Percentiles rank a stretch among this genome's conserved stretches.
Conservation (phyloP, 495 filamentous ascomycete species). For the Lasiosphaeriaceae sp. region DNA sequence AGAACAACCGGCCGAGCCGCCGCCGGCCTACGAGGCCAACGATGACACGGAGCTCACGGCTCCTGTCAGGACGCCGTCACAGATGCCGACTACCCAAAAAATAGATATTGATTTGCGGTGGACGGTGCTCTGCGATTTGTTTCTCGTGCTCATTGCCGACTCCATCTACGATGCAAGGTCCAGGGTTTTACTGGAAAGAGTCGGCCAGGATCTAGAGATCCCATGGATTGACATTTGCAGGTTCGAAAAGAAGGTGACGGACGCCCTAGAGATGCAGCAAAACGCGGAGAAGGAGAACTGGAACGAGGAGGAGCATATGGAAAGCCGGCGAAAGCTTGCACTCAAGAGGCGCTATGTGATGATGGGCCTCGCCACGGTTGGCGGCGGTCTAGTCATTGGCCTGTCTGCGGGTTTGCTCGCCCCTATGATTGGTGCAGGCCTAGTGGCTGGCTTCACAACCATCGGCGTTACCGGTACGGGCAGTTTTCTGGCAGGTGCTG, state of each 20-base stretch:
- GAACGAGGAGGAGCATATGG: conserved; percentile 95
- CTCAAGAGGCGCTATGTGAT: conserved; percentile 81
- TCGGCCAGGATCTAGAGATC: conserved; percentile 73
- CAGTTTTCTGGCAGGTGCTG: conserved; percentile 85
- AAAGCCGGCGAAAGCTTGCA: conserved; percentile 73
- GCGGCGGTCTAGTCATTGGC: conserved; percentile 92
- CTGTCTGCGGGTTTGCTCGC: conserved; percentile 89
- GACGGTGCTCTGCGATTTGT: conserved; percentile 96
- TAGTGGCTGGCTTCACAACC: conserved; percentile 91
- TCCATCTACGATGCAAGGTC: conserved; percentile 90
- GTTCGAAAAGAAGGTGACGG: conserved; percentile 96
- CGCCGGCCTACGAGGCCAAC: conserved; percentile 69
- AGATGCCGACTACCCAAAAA: conserved; percentile 73
- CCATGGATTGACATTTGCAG: conserved; percentile 90
- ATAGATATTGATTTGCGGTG: conserved; percentile 96
- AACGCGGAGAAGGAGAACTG: conserved; percentile 89
- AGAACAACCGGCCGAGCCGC: conserved; percentile 47
- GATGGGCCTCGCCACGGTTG: conserved; percentile 96
- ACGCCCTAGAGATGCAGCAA: conserved; percentile 96
- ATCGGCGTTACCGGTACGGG: conserved; percentile 89
- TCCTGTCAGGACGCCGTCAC: conserved; percentile 68
- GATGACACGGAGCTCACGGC: conserved; percentile 67
- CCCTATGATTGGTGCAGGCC: conserved; percentile 89
- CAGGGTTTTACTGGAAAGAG: conserved; percentile 75
- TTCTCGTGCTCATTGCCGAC: conserved; percentile 91